Percentiles rank a stretch among this genome's conserved stretches.
phyloP scores from a whole-genome alignment of 331 rosid genomes.

The Erythrophleum ivorense region DNA sequence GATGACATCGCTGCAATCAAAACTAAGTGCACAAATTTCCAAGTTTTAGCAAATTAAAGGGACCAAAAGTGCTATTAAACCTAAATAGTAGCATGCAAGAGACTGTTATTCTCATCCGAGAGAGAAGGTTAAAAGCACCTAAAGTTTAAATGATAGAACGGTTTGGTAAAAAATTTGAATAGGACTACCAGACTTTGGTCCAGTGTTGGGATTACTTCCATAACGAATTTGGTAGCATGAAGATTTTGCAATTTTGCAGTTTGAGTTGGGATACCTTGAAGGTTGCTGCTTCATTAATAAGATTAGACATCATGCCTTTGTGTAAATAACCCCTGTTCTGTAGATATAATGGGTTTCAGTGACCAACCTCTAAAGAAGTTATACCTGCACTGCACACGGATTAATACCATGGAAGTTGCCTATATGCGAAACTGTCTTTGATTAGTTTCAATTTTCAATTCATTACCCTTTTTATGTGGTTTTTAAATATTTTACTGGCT shows the following conservation, averaged over 20 bases:
- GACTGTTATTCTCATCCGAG: neutral
- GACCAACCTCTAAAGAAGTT: neutral
- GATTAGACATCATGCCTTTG: no score
- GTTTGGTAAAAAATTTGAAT: constrained; percentile 9
- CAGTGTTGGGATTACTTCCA: neutral
- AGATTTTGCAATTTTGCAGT: constrained; percentile 10
- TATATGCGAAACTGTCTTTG: constrained; percentile 4
- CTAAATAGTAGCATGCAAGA: neutral
- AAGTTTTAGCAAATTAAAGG: neutral
- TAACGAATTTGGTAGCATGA: neutral
- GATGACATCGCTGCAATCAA: neutral
- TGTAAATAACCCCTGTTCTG: no score
- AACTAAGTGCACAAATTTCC: neutral
- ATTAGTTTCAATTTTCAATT: constrained; percentile 22
- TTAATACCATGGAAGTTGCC: constrained; percentile 7
- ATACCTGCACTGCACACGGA: neutral
- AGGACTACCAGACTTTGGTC: neutral
- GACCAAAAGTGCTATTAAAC: neutral
- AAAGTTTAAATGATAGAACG: neutral
- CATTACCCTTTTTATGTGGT: neutral
- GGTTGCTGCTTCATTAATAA: neutral
- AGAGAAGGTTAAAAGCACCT: neutral
- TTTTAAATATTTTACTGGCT: constrained; percentile 3
- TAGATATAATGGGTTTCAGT: neutral
- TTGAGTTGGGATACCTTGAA: neutral